Conservation (phyloP, 495 filamentous ascomycete genomes). For the Penicillium nucicola region DNA sequence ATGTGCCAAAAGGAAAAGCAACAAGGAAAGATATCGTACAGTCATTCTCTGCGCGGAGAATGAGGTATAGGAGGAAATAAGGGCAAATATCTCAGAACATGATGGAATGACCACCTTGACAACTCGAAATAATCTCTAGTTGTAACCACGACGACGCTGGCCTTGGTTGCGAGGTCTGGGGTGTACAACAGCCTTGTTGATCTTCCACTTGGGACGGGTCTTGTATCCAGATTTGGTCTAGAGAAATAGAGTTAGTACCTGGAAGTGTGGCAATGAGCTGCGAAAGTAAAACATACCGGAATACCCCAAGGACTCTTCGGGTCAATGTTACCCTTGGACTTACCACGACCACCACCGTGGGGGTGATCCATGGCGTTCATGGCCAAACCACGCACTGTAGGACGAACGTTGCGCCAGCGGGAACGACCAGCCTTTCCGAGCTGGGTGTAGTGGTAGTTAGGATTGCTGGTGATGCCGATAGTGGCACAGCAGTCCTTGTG, state of each 20-base stretch:
- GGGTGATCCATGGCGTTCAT: constrained; percentile 98
- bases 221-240: constrained; percentile 97
- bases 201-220: constrained; percentile 73
- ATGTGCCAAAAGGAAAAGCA: constrained; percentile 11
- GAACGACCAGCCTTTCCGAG: constrained; percentile 92
- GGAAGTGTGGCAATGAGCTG: neutral
- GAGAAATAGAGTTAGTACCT: constrained; percentile 15
- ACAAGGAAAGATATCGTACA: constrained; percentile 24
- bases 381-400: constrained; percentile 91
- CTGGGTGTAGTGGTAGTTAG: constrained; percentile 82
- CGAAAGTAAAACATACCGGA: constrained; percentile 62
- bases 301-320: constrained; percentile 95
- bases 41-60: constrained; percentile 11
- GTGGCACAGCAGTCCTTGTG: constrained; percentile 91
- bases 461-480: constrained; percentile 88
- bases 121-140: constrained; percentile 20
- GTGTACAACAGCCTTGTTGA: constrained; percentile 79
- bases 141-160: constrained; percentile 54
- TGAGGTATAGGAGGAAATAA: constrained; percentile 19
- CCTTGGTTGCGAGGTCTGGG: constrained; percentile 75
- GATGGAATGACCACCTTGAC: constrained; percentile 1
- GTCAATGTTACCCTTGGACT: constrained; percentile 95
- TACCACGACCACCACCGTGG: constrained; percentile 97
- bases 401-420: constrained; percentile 88
- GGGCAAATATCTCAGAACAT: constrained; percentile 8